These are phyloP conservation scores for Ascobolus immersus DNA, from an alignment of 495 filamentous ascomycete genomes.

Conservation along the genomic window DNA sequence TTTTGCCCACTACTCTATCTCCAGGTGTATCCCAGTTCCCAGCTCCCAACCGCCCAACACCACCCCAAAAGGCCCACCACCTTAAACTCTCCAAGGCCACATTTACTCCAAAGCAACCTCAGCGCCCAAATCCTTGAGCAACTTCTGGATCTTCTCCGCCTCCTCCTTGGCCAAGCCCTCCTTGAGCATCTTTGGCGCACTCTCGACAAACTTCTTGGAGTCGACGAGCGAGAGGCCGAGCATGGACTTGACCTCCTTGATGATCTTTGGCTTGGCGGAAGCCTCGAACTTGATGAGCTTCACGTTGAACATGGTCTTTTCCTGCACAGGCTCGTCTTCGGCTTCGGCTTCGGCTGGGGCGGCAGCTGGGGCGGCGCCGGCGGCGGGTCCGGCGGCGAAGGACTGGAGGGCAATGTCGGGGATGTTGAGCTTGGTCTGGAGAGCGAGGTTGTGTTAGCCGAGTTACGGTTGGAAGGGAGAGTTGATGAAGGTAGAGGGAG, in stretches of 20 bases:
- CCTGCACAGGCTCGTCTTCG: conserved; percentile 52
- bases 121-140: conserved; percentile 74
- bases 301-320: conserved; percentile 94
- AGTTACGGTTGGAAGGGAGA: conserved; percentile 1
- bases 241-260: conserved; percentile 97
- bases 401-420: conserved; percentile 87
- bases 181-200: conserved; percentile 92
- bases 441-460: conserved; percentile 1
- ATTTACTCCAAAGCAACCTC: conserved; percentile 70
- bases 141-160: conserved; percentile 88
- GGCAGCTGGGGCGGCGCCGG: conserved; percentile 25
- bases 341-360: conserved; percentile 59
- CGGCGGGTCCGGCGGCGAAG: conserved; percentile 40
- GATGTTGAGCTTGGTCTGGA: conserved; percentile 79
- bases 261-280: conserved; percentile 80
- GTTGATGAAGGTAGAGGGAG: not conserved
- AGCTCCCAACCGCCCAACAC: not conserved
- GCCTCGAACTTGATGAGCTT: conserved; percentile 79
- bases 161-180: conserved; percentile 96
- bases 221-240: conserved; percentile 89
- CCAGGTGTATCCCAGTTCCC: not conserved
- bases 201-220: conserved; percentile 99
- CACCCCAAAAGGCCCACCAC: not conserved
- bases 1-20: too few relatives aligned
- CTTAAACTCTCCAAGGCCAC: not conserved